These are phyloP conservation scores for grape (Vitis vinifera) DNA, from an alignment of 164 flowering plant species.

Conservation along the genomic window DNA sequence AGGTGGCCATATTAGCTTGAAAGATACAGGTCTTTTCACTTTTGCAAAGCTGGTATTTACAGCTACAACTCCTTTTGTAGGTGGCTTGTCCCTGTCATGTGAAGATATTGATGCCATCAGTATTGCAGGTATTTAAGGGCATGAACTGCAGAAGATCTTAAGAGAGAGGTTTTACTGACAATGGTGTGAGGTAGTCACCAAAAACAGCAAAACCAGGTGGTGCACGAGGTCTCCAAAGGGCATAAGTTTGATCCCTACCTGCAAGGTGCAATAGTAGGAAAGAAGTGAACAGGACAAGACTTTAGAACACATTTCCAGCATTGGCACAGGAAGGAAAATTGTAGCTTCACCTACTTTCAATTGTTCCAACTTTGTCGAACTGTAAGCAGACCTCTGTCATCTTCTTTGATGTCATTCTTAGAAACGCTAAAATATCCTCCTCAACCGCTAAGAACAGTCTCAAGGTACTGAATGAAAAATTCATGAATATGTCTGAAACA, in stretches of 20 bases:
- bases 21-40: slow-evolving; percentile 81
- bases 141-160: neutral
- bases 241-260: slow-evolving; percentile 69
- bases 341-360: slow-evolving; percentile 49
- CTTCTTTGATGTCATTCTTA: slow-evolving; percentile 79
- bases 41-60: slow-evolving; percentile 71
- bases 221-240: slow-evolving; percentile 94
- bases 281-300: slow-evolving; percentile 2
- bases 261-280: slow-evolving; percentile 21
- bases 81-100: slow-evolving; percentile 83
- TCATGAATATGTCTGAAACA: slow-evolving; percentile 89
- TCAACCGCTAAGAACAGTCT: slow-evolving; percentile 89
- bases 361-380: slow-evolving; percentile 83
- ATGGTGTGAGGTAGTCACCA: slow-evolving; percentile 95
- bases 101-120: slow-evolving; percentile 8
- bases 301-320: neutral
- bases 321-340: neutral
- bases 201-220: slow-evolving; percentile 94
- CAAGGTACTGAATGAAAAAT: slow-evolving; percentile 91
- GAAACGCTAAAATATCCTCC: slow-evolving; percentile 84
- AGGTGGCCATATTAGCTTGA: slow-evolving; percentile 72
- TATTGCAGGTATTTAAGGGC: neutral
- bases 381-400: slow-evolving; percentile 75
- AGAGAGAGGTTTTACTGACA: slow-evolving; percentile 47
- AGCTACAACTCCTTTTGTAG: slow-evolving; percentile 85